phyloP scores from a whole-genome alignment of 805 yeast species.

The Candida ponderosae region DNA sequence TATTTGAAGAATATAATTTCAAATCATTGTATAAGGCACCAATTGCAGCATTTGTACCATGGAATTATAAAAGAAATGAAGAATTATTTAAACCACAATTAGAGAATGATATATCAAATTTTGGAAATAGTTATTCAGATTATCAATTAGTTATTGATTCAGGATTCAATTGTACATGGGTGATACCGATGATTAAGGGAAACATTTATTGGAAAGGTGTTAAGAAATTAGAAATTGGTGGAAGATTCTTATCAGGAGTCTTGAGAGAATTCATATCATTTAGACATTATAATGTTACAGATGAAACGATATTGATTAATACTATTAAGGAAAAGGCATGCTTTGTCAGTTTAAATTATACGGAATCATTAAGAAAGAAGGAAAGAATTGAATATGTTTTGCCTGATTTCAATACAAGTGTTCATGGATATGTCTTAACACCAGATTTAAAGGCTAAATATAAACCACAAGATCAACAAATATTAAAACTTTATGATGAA shows the following conservation, averaged over 20 bases:
- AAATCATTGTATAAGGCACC: conserved; percentile 60
- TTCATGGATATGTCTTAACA: conserved; percentile 60
- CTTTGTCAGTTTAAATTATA: conserved; percentile 58
- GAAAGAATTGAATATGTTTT: conserved; percentile 59
- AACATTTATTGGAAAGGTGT: conserved; percentile 71
- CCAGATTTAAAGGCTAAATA: conserved; percentile 19
- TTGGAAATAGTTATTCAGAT: conserved; percentile 35
- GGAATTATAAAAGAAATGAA: conserved; percentile 32
- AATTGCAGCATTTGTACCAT: conserved; percentile 54
- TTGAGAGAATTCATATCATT: conserved; percentile 80
- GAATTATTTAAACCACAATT: conserved; percentile 19
- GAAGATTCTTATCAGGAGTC: conserved; percentile 74
- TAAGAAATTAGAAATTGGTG: conserved; percentile 77
- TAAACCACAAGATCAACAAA: conserved; percentile 49
- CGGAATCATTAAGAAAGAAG: conserved; percentile 30
- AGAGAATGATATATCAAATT: conserved; percentile 8
- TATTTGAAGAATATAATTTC: conserved; percentile 91
- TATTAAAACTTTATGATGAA: conserved; percentile 69
- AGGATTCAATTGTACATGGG: conserved; percentile 84
- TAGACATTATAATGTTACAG: conserved; percentile 87
- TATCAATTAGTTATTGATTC: conserved; percentile 79
- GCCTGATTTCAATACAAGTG: conserved; percentile 81
- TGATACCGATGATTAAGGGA: conserved; percentile 78
- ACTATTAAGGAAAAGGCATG: conserved; percentile 76
- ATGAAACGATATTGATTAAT: conserved; percentile 79